Percentiles rank a stretch among this genome's conserved stretches.
Conservation (phyloP, 768 basidiomycete genomes). For the Hericium rajendrae region DNA sequence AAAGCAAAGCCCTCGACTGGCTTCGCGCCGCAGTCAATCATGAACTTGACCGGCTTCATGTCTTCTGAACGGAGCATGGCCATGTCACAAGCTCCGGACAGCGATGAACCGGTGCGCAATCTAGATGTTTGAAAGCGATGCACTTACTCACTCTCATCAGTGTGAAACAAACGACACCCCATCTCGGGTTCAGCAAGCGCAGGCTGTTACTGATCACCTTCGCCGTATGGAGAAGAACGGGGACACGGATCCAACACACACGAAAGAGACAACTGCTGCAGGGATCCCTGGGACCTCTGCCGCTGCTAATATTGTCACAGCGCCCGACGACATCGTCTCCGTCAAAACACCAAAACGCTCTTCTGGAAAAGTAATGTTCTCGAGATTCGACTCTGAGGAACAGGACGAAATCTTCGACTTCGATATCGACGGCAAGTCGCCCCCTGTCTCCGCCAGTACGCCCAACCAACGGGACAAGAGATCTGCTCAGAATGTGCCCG, state of each 20-base stretch:
- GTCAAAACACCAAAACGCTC: neutral
- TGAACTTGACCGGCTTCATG: slow-evolving; percentile 21
- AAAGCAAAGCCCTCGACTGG: no score
- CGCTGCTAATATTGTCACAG: neutral
- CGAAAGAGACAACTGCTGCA: no score
- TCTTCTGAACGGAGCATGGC: slow-evolving; percentile 20
- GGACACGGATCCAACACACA: no score
- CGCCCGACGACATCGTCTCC: neutral
- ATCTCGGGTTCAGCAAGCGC: no score
- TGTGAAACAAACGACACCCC: neutral
- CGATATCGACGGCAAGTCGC: neutral
- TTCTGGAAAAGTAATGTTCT: neutral
- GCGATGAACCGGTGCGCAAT: slow-evolving; percentile 15
- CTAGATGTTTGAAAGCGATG: neutral
- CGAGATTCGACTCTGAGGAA: neutral
- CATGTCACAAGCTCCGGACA: slow-evolving; percentile 12
- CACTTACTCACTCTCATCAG: neutral
- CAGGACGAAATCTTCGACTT: neutral
- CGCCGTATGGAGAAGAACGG: no score
- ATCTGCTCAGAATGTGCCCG: neutral
- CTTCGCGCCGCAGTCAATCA: slow-evolving; percentile 15
- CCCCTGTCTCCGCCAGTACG: neutral
- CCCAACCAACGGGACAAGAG: neutral
- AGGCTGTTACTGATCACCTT: no score
- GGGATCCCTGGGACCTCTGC: no score